Base-by-base conservation (phyloP, 2,329 filamentous ascomycete genomes). In the Cladosporium austrohemisphaericum region DNA sequence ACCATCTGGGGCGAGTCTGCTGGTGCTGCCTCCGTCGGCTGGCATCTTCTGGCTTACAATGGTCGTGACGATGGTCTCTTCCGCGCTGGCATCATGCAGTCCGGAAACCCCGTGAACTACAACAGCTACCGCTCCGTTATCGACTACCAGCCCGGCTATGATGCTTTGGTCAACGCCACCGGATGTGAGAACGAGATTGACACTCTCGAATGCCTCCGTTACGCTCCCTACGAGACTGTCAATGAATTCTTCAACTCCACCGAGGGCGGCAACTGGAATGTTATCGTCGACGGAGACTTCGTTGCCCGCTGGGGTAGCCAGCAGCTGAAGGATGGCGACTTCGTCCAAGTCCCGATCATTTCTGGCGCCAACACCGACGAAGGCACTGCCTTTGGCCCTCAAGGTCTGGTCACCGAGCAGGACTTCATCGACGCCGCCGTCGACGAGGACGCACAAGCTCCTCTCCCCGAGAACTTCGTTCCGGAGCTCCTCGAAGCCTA, bases 311-410 rank as follows among this genome's bases (percentile, higher is more conserved):
- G 73, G 53, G 75, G 74, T 1, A 77, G 76, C 8, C 62, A 73
- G 6, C 78, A 83, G 55, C 68, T 87, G 5, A 66, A 69, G 1
- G 63, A 73, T 4, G 82, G 81, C 38, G 73, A 75, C 14, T 85
- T 86, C 55, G 77, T 85, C 49, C 74, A 79, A 45, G 79, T 86
- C 0, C 59, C 61, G 4, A 75, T 86, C 32, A 71, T 88, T 5
- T 69, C 76, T 26, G 84, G 85, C 31, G 76, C 76, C 28, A 86
- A 85, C 62, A 76, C 76, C 1, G 84, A 87, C 56, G 84, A 88
- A 61, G 84, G 81, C 2, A 76, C 76, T 1, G 68, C 70, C 1
- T 84, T 84, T 57, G 76, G 71, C 0, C 72, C 74, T 9, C 62
- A 53, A 5, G 76, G 74, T 13, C 75, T 84, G 53, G 76, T 83